A percentile compares a stretch with the other conserved stretches of the same genome.
Evolutionary conservation across 139 green algal genomes (phyloP).

Genomic region (Chlamydomonas sp.): DNA sequence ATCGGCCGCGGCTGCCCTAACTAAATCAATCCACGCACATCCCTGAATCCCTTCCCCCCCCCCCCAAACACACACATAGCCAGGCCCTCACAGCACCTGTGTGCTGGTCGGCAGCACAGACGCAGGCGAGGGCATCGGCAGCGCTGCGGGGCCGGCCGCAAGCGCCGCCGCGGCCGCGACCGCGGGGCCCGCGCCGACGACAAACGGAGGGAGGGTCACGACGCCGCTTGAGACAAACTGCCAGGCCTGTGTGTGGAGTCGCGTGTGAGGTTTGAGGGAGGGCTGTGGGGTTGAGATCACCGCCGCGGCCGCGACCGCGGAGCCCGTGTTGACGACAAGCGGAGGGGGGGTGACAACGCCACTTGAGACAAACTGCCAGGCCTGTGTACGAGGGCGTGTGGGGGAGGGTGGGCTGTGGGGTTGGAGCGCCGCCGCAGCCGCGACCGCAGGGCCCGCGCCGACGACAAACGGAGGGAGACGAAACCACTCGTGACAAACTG

Average conservation of each 20-base stretch:
- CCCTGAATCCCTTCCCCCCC: neutral
- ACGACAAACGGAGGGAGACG: conserved; percentile 46
- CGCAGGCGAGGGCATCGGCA: conserved; percentile 1
- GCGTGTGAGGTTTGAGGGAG: neutral
- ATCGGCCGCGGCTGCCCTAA: no score
- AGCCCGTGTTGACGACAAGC: conserved; percentile 28
- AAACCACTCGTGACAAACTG: conserved; percentile 42
- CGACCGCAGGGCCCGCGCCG: neutral
- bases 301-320: neutral
- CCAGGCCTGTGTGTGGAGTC: conserved; percentile 28
- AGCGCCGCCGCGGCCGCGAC: neutral
- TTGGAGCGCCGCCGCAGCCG: neutral
- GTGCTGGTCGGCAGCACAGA: conserved; percentile 1
- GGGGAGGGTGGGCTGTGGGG: conserved; percentile 7
- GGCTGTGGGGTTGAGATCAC: neutral
- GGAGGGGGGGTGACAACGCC: conserved; percentile 45
- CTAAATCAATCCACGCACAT: no score
- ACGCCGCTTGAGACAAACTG: conserved; percentile 42
- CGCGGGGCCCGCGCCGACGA: neutral
- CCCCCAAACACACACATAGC: no score
- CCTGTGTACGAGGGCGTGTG: conserved; percentile 1
- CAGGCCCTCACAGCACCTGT: no score
- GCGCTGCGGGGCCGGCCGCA: conserved; percentile 1
- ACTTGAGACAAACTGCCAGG: conserved; percentile 42
- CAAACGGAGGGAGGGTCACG: conserved; percentile 53